Evolutionary conservation across 257 asterid genomes (phyloP), one percentile per base, ranked within the genome.

Genomic region (Vinca minor): DNA sequence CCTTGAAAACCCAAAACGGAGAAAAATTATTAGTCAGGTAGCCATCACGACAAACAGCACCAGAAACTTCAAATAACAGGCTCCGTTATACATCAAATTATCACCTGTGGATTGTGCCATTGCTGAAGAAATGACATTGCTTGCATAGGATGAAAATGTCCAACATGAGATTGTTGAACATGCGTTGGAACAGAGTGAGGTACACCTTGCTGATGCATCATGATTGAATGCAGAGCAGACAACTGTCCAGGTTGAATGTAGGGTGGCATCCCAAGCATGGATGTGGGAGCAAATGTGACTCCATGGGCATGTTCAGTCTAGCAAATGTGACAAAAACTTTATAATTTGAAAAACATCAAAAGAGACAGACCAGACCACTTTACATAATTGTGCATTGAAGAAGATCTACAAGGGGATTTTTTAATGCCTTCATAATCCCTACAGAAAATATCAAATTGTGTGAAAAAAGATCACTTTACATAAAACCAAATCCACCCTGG

Each of bases 71-170:
- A 31, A 35, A 38, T 3, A n/a, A 35, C 8, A 59, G 10, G 9
- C 6, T 36, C 44, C 29, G 47, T 1, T 23, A 18, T 26, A 61
- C 23, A 61, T 41, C 54, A 42, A 38, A 44, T 61, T 13, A 46
- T 46, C 63, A 87, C 96, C 84, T 87, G 91, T 66, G 84, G 87
- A 76, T 69, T 83, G 67, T 78, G 96, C 95, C 89, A 87, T 68
- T 77, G 88, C 56, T 85, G 97, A 78, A 81, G 62, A 53, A 88
- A 63, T 5, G 92, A 53, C 69, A 84, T 65, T 36, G 84, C 74
- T 35, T 94, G 77, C 52, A 71, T 66, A 0, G 89, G 69, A 48
- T 73, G 84, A 65, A 73, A 76, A 42, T 72, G 77, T 58, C 84
- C 80, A 66, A 79, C 83, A 68, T 79, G 91, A 73, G 89, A 74